A percentile compares a stretch with the other conserved stretches of the same genome.
These are phyloP conservation scores for Apiotrichum siamense DNA, from an alignment of 1,284 basidiomycete species.

Conservation along the genomic window DNA sequence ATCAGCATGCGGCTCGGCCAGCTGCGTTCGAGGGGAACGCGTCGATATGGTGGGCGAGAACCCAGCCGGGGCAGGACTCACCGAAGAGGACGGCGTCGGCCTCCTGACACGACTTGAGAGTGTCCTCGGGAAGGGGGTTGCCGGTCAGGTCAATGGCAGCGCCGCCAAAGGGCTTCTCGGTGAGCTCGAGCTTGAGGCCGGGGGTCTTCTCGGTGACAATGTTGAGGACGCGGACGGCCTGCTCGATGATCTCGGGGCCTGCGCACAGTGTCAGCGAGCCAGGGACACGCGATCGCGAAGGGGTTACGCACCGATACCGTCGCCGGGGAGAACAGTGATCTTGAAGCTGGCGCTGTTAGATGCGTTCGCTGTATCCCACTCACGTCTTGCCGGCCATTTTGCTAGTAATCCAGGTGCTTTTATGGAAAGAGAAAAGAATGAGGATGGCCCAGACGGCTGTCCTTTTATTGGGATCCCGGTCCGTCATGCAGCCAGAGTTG, in stretches of 20 bases:
- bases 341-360: conserved; percentile 55
- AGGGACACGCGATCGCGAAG: neutral
- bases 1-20: neutral
- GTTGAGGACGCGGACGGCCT: conserved; percentile 82
- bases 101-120: conserved; percentile 76
- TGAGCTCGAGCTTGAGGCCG: conserved; percentile 65
- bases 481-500: neutral
- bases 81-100: conserved; percentile 92
- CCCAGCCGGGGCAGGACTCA: conserved; percentile 43
- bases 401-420: neutral
- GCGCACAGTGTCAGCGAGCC: conserved; percentile 11
- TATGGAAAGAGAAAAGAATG: neutral
- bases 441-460: neutral
- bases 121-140: conserved; percentile 76
- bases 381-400: conserved; percentile 22
- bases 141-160: conserved; percentile 83
- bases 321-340: conserved; percentile 84
- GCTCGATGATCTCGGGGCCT: conserved; percentile 91
- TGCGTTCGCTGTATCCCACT: neutral
- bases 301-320: conserved; percentile 76
- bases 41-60: too few relatives aligned
- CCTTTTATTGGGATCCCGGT: neutral
- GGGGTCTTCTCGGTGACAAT: conserved; percentile 59
- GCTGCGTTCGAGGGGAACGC: too few relatives aligned
- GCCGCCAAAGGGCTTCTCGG: conserved; percentile 78